A percentile compares a stretch with the other conserved stretches of the same genome.
phyloP scores from a whole-genome alignment of 352 stramenopile species.

The Hyaloperonospora arabidopsidis region DNA sequence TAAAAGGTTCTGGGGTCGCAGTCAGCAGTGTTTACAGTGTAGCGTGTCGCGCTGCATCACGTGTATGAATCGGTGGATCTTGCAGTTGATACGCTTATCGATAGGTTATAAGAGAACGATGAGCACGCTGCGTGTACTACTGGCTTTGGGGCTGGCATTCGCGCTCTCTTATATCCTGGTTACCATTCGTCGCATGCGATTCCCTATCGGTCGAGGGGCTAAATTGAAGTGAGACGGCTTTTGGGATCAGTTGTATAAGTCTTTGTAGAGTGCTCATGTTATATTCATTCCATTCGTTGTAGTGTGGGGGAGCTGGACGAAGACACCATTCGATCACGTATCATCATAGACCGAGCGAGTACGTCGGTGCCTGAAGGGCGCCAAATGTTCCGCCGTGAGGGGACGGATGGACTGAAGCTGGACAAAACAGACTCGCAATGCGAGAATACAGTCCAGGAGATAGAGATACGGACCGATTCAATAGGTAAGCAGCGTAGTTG shows the following conservation, averaged over 20 bases:
- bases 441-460: conserved; percentile 51
- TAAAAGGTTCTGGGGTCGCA: conserved; percentile 38
- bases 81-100: conserved; percentile 38
- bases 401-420: conserved; percentile 36
- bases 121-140: conserved; percentile 31
- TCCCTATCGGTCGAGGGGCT: conserved; percentile 13
- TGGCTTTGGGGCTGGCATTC: conserved; percentile 33
- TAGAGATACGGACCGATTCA: conserved; percentile 43
- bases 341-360: conserved; percentile 43
- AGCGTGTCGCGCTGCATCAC: conserved; percentile 40
- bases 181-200: conserved; percentile 33
- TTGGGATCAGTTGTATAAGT: too few relatives aligned
- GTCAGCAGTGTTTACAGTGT: conserved; percentile 39
- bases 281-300: neutral
- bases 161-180: conserved; percentile 41
- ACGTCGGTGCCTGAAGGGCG: conserved; percentile 23
- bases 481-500: conserved; percentile 25
- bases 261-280: neutral
- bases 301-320: conserved; percentile 45
- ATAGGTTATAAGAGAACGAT: conserved; percentile 32
- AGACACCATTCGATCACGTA: conserved; percentile 49
- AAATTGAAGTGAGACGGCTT: conserved; percentile 11
- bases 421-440: conserved; percentile 34
- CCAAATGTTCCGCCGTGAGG: conserved; percentile 41
- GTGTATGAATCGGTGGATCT: conserved; percentile 42